Conservation (phyloP, 495 filamentous ascomycete species). For the Lepraria neglecta region DNA sequence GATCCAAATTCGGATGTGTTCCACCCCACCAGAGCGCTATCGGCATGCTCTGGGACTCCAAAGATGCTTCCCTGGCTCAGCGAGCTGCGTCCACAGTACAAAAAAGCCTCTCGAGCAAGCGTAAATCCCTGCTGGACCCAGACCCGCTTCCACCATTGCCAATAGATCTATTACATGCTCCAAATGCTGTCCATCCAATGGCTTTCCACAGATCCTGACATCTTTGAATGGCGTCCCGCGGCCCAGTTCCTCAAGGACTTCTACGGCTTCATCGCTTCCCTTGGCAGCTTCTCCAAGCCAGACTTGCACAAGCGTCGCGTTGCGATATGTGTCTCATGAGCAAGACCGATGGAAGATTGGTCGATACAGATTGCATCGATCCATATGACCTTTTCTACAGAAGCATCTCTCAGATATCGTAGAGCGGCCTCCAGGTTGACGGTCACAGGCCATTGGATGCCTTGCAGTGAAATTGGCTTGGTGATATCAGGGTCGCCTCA, state of each 20-base stretch:
- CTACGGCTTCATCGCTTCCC: no score
- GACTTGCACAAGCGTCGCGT: conserved; percentile 1
- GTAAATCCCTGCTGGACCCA: neutral
- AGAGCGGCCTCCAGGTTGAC: conserved; percentile 11
- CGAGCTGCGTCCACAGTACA: neutral
- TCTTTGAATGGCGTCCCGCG: neutral
- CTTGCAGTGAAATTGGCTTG: conserved; percentile 18
- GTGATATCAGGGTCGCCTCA: conserved; percentile 24
- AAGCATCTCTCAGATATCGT: neutral
- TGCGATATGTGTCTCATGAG: conserved; percentile 10
- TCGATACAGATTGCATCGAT: conserved; percentile 15
- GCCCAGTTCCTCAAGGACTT: neutral
- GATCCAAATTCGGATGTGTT: no score
- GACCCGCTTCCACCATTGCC: neutral
- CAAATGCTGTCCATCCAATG: neutral
- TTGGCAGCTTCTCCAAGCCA: conserved; percentile 10
- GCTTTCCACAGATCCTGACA: neutral
- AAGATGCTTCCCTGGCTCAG: neutral
- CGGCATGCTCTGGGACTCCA: no score
- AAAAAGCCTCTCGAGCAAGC: neutral
- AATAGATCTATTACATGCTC: neutral
- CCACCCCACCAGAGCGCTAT: no score
- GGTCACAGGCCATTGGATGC: conserved; percentile 10
- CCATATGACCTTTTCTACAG: neutral
- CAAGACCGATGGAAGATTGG: conserved; percentile 7